phyloP scores from a whole-genome alignment of 441 rosid species.

The Adansonia grandidieri region DNA sequence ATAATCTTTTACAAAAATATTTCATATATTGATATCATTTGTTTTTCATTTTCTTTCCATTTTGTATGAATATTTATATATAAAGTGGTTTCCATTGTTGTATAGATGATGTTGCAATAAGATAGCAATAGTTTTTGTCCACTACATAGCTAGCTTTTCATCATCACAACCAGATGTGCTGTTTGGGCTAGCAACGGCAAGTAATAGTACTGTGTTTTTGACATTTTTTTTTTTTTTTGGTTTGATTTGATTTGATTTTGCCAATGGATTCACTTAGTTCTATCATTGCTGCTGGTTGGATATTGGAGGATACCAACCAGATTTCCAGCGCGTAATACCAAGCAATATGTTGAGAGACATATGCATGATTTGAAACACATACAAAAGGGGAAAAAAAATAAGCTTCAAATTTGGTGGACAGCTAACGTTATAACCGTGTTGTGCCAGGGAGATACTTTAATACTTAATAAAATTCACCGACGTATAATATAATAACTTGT shows the following conservation, averaged over 20 bases:
- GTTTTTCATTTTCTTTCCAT: background rate
- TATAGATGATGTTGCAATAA: background rate
- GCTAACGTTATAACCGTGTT: background rate
- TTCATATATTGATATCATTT: background rate
- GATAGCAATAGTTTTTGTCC: background rate
- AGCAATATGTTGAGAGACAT: background rate
- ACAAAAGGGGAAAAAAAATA: background rate
- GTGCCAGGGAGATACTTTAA: background rate
- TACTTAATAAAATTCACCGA: background rate
- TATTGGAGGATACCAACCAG: background rate
- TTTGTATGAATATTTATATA: background rate
- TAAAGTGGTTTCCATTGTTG: background rate
- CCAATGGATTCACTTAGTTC: too few relatives aligned
- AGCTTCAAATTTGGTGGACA: constrained; percentile 1
- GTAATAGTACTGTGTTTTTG: background rate
- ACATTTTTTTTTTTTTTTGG: background rate
- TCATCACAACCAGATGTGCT: background rate
- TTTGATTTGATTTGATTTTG: too few relatives aligned
- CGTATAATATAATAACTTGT: background rate
- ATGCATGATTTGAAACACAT: background rate
- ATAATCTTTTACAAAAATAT: background rate
- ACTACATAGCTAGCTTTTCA: background rate
- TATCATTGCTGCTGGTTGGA: background rate
- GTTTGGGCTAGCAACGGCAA: background rate
- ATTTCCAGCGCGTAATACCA: background rate